These are phyloP conservation scores for Raddia guianensis DNA, from an alignment of 176 grass and related monocot genomes.

Conservation along the genomic window DNA sequence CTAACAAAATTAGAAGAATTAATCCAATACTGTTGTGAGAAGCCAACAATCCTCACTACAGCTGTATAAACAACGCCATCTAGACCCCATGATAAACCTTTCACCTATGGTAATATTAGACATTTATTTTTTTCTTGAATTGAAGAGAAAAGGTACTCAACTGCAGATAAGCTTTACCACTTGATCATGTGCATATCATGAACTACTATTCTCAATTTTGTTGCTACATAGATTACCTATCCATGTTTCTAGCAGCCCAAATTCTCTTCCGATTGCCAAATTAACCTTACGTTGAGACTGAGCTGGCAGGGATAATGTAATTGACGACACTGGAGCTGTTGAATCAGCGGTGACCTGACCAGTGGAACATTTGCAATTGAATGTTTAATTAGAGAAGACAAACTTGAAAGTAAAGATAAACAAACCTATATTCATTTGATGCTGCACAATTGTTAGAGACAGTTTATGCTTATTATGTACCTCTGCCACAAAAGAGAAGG, in stretches of 20 bases:
- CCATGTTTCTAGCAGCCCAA: slow-evolving; percentile 72
- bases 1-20: neutral
- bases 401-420: neutral
- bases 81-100: slow-evolving; percentile 78
- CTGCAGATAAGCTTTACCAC: slow-evolving; percentile 68
- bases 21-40: neutral
- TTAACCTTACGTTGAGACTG: slow-evolving; percentile 52
- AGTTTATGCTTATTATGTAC: slow-evolving; percentile 41
- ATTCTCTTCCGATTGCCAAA: slow-evolving; percentile 79
- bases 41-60: slow-evolving; percentile 79
- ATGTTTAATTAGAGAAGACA: slow-evolving; percentile 24
- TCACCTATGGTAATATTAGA: slow-evolving; percentile 68
- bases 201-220: slow-evolving; percentile 52
- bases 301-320: slow-evolving; percentile 55
- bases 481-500: slow-evolving; percentile 66
- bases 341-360: slow-evolving; percentile 46
- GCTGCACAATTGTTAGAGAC: neutral
- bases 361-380: slow-evolving; percentile 34
- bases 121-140: slow-evolving; percentile 13
- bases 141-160: slow-evolving; percentile 33
- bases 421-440: slow-evolving; percentile 10
- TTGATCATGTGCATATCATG: slow-evolving; percentile 75
- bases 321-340: slow-evolving; percentile 57
- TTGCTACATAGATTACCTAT: slow-evolving; percentile 57
- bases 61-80: slow-evolving; percentile 82